A percentile compares a stretch with the other conserved stretches of the same genome.
These are phyloP conservation scores for Umbelopsis sp. DNA, from an alignment of 192 early-diverging fungal genomes.

Conservation along the genomic window DNA sequence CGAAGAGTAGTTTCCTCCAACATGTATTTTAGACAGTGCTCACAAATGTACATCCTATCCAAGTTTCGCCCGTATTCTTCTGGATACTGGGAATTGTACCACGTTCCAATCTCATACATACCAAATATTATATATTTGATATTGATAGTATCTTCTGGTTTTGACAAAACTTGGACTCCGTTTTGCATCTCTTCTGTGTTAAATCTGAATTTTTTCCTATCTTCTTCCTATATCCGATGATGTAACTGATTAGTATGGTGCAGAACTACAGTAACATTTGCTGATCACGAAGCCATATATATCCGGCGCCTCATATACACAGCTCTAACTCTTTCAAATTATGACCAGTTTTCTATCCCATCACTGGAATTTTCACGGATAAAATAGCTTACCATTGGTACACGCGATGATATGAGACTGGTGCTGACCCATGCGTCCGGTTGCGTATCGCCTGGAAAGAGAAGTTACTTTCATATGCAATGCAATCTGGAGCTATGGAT, in stretches of 20 bases:
- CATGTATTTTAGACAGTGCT: conserved; percentile 95
- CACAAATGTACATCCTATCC: conserved; percentile 81
- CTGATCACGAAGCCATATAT: too few relatives aligned
- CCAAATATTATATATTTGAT: conserved; percentile 70
- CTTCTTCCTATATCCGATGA: too few relatives aligned
- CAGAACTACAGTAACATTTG: too few relatives aligned
- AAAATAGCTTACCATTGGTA: not conserved
- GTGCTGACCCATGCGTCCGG: not conserved
- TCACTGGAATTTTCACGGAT: too few relatives aligned
- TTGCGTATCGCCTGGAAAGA: not conserved
- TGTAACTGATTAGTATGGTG: too few relatives aligned
- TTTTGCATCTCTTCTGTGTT: too few relatives aligned
- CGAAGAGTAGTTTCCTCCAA: conserved; percentile 64
- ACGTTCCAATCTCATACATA: conserved; percentile 82
- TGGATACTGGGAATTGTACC: conserved; percentile 96
- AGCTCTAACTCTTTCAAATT: too few relatives aligned
- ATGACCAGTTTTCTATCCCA: too few relatives aligned
- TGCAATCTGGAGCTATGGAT: too few relatives aligned
- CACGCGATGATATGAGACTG: not conserved
- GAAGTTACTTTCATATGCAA: not conserved
- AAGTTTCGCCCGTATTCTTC: conserved; percentile 75
- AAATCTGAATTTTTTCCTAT: too few relatives aligned
- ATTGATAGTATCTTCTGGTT: conserved; percentile 16
- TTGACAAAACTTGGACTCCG: too few relatives aligned
- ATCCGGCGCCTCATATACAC: too few relatives aligned